Evolutionary conservation across 805 yeast genomes (phyloP).

Genomic region (Jamesozyma lodderae): DNA sequence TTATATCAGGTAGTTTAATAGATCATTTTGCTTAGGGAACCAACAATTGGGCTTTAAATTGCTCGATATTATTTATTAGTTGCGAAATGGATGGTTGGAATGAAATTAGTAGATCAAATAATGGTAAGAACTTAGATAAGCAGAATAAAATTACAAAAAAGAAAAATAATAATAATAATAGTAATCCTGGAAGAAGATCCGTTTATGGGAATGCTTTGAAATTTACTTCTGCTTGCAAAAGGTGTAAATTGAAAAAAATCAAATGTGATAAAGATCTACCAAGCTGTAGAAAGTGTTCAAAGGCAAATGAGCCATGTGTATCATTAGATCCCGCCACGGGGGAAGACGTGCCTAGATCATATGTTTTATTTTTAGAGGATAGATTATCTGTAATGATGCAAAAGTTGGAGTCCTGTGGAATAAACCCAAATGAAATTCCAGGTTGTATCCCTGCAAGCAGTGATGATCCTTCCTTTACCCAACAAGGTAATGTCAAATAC

Average conservation of each 20-base stretch:
- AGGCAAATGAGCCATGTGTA: conserved; percentile 64
- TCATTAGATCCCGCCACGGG: conserved; percentile 86
- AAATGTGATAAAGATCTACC: conserved; percentile 56
- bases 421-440: conserved; percentile 26
- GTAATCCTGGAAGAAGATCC: no score
- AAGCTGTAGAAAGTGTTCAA: conserved; percentile 45
- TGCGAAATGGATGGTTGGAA: no score
- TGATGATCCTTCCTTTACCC: conserved; percentile 21
- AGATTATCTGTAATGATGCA: conserved; percentile 48
- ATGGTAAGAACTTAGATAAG: no score
- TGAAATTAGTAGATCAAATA: no score
- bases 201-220: conserved; percentile 49
- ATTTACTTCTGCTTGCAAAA: conserved; percentile 73
- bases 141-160: no score
- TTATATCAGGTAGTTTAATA: no score
- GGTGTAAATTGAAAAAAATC: conserved; percentile 65
- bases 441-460: conserved; percentile 24
- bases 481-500: background rate
- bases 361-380: conserved; percentile 63
- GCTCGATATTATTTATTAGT: no score
- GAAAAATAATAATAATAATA: no score
- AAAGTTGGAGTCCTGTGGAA: conserved; percentile 37
- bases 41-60: no score
- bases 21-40: no score
- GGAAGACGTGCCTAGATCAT: conserved; percentile 73